Evolutionary conservation across 805 yeast species (phyloP), one percentile per base, ranked within the genome.

Genomic region (Priceomyces haplophilus): DNA sequence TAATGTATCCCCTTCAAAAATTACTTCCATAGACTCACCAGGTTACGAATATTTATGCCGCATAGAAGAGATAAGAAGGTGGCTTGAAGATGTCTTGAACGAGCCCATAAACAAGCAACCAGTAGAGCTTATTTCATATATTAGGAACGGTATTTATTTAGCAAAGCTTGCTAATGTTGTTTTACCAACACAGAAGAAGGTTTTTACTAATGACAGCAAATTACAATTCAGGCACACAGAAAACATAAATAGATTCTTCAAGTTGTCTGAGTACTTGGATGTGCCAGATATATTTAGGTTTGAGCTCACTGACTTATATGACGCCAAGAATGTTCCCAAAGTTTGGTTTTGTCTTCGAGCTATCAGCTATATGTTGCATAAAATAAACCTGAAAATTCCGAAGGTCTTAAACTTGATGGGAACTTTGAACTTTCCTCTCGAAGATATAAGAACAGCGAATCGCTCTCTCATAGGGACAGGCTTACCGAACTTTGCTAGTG

Each of bases 341-440:
- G 98, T 93, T 19, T 85, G 93, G 58, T 89, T 88, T 63, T 90
- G 97, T 52, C 64, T 93, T 29, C 97, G 91, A 66, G 97, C 97
- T 2, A 65, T 91, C 49, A 82, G 89, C 39, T 87, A 79, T 51
- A 79, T 88, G 58, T 71, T 93, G 42, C 75, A 83, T 45, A 72
- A 74, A 51, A 70, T 79, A 20, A 75, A 77, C 19, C 42, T 60
- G 4, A 64, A 66, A 15, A 82, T 83, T 17, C 87, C 90, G 1
- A 64, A 70, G 3, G 76, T 91, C 56, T 75, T 72, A 25, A 76
- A 79, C 48, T 62, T 87, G 25, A 82, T 82, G 7, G 89, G 85
- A 3, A 70, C 74, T 43, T 54, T 83, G 3, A 72, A 75, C 17
- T 87, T 91, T 53, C 61, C 79, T 4, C 83, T 81, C 15, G 83